Evolutionary conservation across 768 basidiomycete species (phyloP), one percentile per base, ranked within the genome.

Genomic region (Sistotremastrum suecicum): DNA sequence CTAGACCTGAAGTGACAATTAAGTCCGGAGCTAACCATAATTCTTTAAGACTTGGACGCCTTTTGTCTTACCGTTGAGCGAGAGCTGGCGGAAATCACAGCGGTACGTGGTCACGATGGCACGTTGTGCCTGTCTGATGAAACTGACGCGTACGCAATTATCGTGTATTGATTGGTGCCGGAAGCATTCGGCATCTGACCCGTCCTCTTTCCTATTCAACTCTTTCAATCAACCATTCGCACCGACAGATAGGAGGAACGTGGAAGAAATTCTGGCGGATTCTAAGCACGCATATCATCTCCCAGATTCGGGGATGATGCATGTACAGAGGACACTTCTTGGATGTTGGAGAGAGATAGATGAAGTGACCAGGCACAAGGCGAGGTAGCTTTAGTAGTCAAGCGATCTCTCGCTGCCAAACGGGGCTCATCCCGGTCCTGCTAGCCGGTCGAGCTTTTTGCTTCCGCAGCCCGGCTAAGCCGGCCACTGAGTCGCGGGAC

Each of bases 41-140:
- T 56, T 47, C 46, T 54, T 46, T 50, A 47, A 71, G 75, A 79
- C 57, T 66, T 84, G 32, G 82, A 85, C 59, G 60, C 66, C 47
- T 83, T 82, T 70, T 81, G 80, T 56, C 62, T 77, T 20, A 61
- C 71, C 30, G 72, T 86, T 51, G 75, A 78, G 52, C 66, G 75
- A 34, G 82, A 84, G 54, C 63, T 86, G 5, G 75, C 80, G 49
- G 76, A 82, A 57, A 77, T 86, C 57, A 82, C 80, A 7, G 73
- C 75, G 50, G 78, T 82, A 59, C 44, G 77, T 64, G 7, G 5
- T 29, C 34, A n/a, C 9, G 5, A 29, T 4, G 12, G 11, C 9
- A 20, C 20, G 20, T 40, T 28, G 9, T 32, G 39, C 41, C 42
- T 35, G 36, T 43, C 59, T 10, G 59, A 59, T 49, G 47, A 50